Percentiles rank a stretch among this genome's conserved stretches.
phyloP scores from a whole-genome alignment of 2,329 filamentous ascomycete genomes.

The Raffaelea arxii region DNA sequence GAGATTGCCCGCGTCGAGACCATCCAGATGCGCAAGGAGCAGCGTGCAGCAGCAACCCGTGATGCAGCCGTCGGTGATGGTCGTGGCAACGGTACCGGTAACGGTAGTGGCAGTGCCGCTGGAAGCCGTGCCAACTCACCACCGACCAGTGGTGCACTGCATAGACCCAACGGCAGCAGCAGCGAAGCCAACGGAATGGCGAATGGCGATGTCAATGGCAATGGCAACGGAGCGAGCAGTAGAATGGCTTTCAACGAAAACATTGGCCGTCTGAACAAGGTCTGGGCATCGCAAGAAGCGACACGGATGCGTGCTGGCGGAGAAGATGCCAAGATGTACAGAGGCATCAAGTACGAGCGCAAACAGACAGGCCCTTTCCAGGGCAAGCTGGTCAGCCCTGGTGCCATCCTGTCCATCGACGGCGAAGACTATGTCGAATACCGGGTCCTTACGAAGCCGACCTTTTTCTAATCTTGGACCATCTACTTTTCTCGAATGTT shows the following conservation, averaged over 20 bases:
- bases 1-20: slow-evolving; percentile 43
- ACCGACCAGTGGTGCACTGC: neutral
- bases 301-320: slow-evolving; percentile 30
- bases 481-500: no score
- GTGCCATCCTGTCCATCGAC: slow-evolving; percentile 53
- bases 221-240: slow-evolving; percentile 11
- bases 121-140: slow-evolving; percentile 8
- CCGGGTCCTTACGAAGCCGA: slow-evolving; percentile 52
- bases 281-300: slow-evolving; percentile 46
- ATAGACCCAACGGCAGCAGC: no score
- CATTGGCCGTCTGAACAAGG: slow-evolving; percentile 41
- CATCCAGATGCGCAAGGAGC: slow-evolving; percentile 39
- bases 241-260: slow-evolving; percentile 33
- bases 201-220: neutral
- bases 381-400: slow-evolving; percentile 53
- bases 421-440: slow-evolving; percentile 61
- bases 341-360: slow-evolving; percentile 52
- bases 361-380: slow-evolving; percentile 51
- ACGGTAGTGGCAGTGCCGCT: slow-evolving; percentile 17
- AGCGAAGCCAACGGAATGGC: neutral
- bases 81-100: neutral
- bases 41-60: slow-evolving; percentile 32
- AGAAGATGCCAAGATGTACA: slow-evolving; percentile 47
- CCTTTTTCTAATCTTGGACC: slow-evolving; percentile 47
- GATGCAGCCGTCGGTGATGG: slow-evolving; percentile 25